Base-by-base conservation (phyloP, 163 green algal species). In the Chlamydomonas reinhardtii region DNA sequence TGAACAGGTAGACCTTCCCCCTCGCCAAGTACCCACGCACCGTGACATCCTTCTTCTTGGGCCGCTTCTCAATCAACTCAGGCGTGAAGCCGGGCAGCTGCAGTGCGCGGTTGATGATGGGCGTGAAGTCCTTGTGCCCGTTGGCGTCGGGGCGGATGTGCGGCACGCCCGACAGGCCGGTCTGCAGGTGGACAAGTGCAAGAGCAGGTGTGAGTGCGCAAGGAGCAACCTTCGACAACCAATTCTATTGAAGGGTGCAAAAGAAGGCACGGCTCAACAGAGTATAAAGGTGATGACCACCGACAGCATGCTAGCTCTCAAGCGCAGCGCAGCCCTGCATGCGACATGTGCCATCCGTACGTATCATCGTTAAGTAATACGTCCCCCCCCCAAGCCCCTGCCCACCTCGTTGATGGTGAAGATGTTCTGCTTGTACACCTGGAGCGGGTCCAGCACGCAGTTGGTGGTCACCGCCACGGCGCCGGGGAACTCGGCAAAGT, bases 381-480 rank as follows among this genome's bases (percentile, higher is more conserved):
- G n/a, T n/a, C n/a, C 37, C 37, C 32, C 32, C 48, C 39, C 31
- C 73, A 20, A 43, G 2, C 35, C n/a, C n/a, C 0, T 12, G 0
- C 78, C 3, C 66, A 86, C 79, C 79, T 92, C 86, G 74, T 89
- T 91, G 29, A 93, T 95, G 35, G 94, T 96, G 92, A 94, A 97
- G 71, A 97, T 89, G 82, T 90, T 91, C 78, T 94, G 83, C 27
- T 73, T 76, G 83, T 96, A 95, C 15, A 88, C 56, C 56, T 81
- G 35, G 14, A 90, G 69, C 0, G 94, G 94, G 75, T 96, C 92
- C 69, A 95, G 74, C 59, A 96, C 90, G 90, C 94, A 95, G 91
- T 95, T 95, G 73, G 88, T 91, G 66, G 88, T 91, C 2, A 85
- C 83, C 14, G 85, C 73, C 73, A 91, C 85, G 78, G 88, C 56